phyloP scores from a whole-genome alignment of 2,329 filamentous ascomycete species.

The Rutstroemia sp. region DNA sequence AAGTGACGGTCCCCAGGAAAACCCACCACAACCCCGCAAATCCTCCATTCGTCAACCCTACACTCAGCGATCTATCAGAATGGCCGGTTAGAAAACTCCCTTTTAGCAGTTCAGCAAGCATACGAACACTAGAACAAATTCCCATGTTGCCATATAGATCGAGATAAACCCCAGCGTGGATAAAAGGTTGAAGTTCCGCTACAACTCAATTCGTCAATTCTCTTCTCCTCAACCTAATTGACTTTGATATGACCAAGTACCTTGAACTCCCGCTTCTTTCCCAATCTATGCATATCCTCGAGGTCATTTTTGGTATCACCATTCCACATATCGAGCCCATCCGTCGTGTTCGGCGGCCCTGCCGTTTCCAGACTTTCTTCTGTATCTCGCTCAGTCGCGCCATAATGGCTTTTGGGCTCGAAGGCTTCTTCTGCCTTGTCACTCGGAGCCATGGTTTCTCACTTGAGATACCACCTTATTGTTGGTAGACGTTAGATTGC shows the following conservation, averaged over 20 bases:
- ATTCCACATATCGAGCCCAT: background rate
- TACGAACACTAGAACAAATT: slow-evolving; percentile 33
- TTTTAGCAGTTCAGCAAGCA: too few species aligned
- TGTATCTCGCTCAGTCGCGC: background rate
- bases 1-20: slow-evolving; percentile 31
- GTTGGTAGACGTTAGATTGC: too few species aligned
- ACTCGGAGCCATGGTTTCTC: background rate
- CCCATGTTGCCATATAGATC: slow-evolving; percentile 38
- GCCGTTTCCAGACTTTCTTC: slow-evolving; percentile 8
- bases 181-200: slow-evolving; percentile 35
- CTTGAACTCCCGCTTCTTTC: slow-evolving; percentile 27
- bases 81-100: too few species aligned
- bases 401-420: background rate
- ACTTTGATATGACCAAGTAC: slow-evolving; percentile 1
- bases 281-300: slow-evolving; percentile 30
- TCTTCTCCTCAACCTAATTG: background rate
- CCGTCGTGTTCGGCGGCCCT: background rate
- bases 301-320: slow-evolving; percentile 27
- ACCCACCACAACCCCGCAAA: slow-evolving; percentile 35
- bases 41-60: slow-evolving; percentile 25
- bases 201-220: background rate
- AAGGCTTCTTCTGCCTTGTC: too few species aligned
- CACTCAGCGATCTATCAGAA: slow-evolving; percentile 22
- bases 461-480: background rate
- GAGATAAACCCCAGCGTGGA: slow-evolving; percentile 37